Evolutionary conservation across 2,329 filamentous ascomycete species (phyloP), one percentile per base, ranked within the genome.

Genomic region (Knoxdaviesia proteae): DNA sequence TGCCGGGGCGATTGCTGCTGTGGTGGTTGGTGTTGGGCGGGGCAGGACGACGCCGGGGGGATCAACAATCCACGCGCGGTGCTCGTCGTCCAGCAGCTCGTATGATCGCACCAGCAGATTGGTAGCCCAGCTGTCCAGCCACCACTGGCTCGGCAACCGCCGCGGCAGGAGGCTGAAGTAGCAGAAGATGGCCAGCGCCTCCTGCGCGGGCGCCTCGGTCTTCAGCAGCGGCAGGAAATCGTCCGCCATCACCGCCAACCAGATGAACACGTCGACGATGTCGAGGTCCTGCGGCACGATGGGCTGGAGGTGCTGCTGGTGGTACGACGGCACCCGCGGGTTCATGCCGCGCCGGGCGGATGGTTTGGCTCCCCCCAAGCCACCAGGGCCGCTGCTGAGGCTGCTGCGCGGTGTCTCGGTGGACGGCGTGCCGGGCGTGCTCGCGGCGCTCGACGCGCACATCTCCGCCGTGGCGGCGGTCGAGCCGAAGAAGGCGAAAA

Each of bases 261-360:
- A 63, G 5, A 59, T 49, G 43, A 63, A 62, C 2, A 60, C 51
- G 43, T 64, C 61, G 2, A 54, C 51, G 29, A 56, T 49, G 40
- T 64, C 61, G 8, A 56, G 50, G 6, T 45, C 46, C 8, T 46
- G 31, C n/a, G 20, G 20, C 20, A 20, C 38, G 42, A 29, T 9
- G 10, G 10, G 7, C 35, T 32, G 43, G 10, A 38, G 45, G 47
- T 40, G 43, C 37, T 38, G 43, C 20, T 20, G 20, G 20, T 20
- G 2, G 20, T 20, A 20, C 20, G 20, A 5, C 43, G 32, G 31
- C 47, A 11, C n/a, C 34, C 8, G 34, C 34, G 34, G 34, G 8
- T 3, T 8, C 34, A 11, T 8, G 3, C 34, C 8, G n/a, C 8
- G 34, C 34, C 34, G 34, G 34, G 34, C 34, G 34, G 8, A 11